Conservation (phyloP, 371 early-diverging fungal species). For the Saksenaea oblongispora region DNA sequence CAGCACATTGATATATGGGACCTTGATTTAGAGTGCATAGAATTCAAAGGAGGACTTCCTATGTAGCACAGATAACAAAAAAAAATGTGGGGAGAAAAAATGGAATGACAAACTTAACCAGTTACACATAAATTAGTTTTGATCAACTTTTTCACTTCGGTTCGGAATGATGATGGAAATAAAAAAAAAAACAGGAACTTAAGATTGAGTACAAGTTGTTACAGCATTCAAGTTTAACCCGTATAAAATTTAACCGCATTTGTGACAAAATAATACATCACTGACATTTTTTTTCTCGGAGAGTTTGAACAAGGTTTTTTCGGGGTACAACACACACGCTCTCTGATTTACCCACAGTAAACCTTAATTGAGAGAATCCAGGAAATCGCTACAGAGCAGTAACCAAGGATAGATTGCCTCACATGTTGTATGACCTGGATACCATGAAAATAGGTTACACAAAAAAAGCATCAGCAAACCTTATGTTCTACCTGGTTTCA, state of each 20-base stretch:
- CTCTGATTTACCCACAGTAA: background rate
- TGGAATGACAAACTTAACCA: background rate
- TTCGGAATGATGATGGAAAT: background rate
- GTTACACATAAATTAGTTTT: background rate
- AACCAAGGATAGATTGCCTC: background rate
- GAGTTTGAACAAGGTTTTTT: background rate
- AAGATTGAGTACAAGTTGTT: background rate
- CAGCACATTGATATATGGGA: constrained; percentile 42
- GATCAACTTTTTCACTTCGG: background rate
- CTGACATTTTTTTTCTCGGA: background rate
- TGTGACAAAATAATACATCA: background rate
- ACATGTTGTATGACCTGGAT: background rate
- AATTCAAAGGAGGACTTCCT: constrained; percentile 40
- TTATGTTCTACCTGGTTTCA: background rate
- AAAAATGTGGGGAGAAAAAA: background rate
- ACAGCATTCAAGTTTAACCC: background rate
- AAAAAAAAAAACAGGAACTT: no score
- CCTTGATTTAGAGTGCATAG: constrained; percentile 37
- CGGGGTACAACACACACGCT: background rate
- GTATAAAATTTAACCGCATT: background rate
- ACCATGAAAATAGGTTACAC: background rate
- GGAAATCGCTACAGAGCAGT: background rate
- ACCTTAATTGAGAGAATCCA: background rate
- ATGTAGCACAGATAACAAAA: constrained; percentile 14
- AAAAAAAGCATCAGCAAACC: background rate